A percentile compares a stretch with the other conserved stretches of the same genome.
Conservation (phyloP, 2,329 filamentous ascomycete genomes). For the Colletotrichum falcatum region DNA sequence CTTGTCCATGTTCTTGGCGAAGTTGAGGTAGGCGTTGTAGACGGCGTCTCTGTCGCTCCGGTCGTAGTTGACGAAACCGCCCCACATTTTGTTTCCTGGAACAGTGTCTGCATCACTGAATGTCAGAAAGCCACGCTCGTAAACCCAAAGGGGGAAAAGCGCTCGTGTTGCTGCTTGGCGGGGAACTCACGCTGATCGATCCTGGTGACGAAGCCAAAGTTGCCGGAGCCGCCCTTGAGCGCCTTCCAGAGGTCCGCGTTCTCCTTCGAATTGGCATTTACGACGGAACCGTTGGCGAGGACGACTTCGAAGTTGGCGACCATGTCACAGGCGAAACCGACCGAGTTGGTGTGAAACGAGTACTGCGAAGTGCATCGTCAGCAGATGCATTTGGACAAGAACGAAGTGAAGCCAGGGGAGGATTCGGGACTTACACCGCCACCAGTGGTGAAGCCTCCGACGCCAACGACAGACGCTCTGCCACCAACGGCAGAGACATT, state of each 20-base stretch:
- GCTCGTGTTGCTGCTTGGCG: neutral
- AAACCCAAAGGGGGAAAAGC: too few relatives aligned
- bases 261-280: conserved; percentile 53
- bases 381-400: neutral
- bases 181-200: conserved; percentile 41
- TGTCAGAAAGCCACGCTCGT: neutral
- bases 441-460: conserved; percentile 44
- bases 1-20: conserved; percentile 45
- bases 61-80: conserved; percentile 46
- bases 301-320: conserved; percentile 58
- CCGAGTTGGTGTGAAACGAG: conserved; percentile 46
- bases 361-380: conserved; percentile 34
- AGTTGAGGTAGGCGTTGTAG: conserved; percentile 47
- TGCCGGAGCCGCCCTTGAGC: conserved; percentile 60
- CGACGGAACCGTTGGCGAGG: conserved; percentile 54
- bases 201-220: conserved; percentile 56
- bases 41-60: conserved; percentile 44
- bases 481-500: conserved; percentile 43
- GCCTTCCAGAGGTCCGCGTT: conserved; percentile 59
- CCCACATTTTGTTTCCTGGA: conserved; percentile 46
- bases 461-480: conserved; percentile 44
- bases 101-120: neutral
- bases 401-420: neutral
- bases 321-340: conserved; percentile 57
- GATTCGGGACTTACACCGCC: conserved; percentile 34